phyloP scores from a whole-genome alignment of 2,329 filamentous ascomycete genomes.

The Pseudogymnoascus sp. region DNA sequence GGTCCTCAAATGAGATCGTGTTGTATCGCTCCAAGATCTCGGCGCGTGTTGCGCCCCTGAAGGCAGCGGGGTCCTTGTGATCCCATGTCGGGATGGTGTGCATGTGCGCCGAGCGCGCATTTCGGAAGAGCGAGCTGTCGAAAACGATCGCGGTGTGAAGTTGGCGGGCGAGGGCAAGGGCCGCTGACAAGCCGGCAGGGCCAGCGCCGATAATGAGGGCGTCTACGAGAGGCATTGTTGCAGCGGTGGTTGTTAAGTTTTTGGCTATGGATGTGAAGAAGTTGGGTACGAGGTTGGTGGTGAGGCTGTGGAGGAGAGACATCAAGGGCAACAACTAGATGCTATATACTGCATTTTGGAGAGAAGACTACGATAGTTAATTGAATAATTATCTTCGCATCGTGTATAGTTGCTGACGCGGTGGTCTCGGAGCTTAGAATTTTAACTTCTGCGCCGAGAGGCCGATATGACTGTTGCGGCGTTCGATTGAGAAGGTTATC shows the following conservation, averaged over 20 bases:
- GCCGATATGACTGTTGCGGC: slow-evolving; percentile 6
- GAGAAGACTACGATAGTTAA: background rate
- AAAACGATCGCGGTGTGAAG: slow-evolving; percentile 38
- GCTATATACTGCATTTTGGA: background rate
- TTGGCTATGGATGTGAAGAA: background rate
- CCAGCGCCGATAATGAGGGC: slow-evolving; percentile 38
- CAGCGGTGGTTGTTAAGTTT: background rate
- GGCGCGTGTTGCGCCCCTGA: slow-evolving; percentile 30
- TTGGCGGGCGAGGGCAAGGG: slow-evolving; percentile 35
- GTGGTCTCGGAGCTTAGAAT: background rate
- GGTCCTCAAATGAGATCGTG: slow-evolving; percentile 30
- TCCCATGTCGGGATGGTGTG: slow-evolving; percentile 38
- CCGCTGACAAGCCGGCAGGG: slow-evolving; percentile 40
- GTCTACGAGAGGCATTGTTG: slow-evolving; percentile 20
- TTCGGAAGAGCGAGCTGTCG: slow-evolving; percentile 38
- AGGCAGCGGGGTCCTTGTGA: slow-evolving; percentile 30
- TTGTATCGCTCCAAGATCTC: slow-evolving; percentile 34
- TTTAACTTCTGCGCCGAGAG: background rate
- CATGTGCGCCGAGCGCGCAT: slow-evolving; percentile 38
- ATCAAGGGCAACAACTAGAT: background rate
- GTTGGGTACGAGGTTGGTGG: background rate
- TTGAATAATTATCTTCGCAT: background rate
- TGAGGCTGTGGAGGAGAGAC: background rate
- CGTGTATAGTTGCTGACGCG: background rate
- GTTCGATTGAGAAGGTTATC: too few species aligned